phyloP scores from a whole-genome alignment of 2,329 filamentous ascomycete species.

The Cryphonectria naterciae region DNA sequence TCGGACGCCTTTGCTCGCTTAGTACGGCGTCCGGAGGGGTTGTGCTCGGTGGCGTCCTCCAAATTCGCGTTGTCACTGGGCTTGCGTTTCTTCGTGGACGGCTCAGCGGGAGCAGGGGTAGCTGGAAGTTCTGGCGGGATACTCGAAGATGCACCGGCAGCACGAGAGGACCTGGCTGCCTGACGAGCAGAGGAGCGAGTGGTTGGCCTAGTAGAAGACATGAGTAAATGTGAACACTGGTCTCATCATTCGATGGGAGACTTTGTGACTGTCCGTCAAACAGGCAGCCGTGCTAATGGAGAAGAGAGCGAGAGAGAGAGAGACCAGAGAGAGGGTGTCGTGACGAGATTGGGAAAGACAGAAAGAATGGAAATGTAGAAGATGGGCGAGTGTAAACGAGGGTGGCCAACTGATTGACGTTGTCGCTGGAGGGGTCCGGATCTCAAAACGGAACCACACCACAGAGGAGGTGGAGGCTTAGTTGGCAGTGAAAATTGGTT shows the following conservation, averaged over 20 bases:
- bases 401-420: slow-evolving; percentile 13
- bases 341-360: slow-evolving; percentile 8
- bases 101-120: slow-evolving; percentile 42
- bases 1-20: slow-evolving; percentile 72
- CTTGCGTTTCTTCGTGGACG: slow-evolving; percentile 74
- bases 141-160: slow-evolving; percentile 44
- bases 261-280: slow-evolving; percentile 11
- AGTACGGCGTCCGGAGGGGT: slow-evolving; percentile 59
- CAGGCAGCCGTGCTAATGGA: slow-evolving; percentile 24
- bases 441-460: slow-evolving; percentile 7
- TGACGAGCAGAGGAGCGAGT: slow-evolving; percentile 94
- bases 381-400: slow-evolving; percentile 9
- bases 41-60: slow-evolving; percentile 36
- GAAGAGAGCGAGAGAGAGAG: neutral
- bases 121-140: slow-evolving; percentile 47
- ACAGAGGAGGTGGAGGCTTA: slow-evolving; percentile 14
- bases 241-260: slow-evolving; percentile 30
- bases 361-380: neutral
- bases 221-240: slow-evolving; percentile 61
- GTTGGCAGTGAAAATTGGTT: neutral
- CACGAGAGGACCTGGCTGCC: slow-evolving; percentile 66
- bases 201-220: slow-evolving; percentile 80
- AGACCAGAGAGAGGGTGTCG: neutral
- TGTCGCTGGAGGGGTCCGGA: neutral
- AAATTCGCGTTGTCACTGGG: slow-evolving; percentile 58